These are phyloP conservation scores for Microbotryum intermedium DNA, from an alignment of 1,284 basidiomycete genomes.

Conservation along the genomic window DNA sequence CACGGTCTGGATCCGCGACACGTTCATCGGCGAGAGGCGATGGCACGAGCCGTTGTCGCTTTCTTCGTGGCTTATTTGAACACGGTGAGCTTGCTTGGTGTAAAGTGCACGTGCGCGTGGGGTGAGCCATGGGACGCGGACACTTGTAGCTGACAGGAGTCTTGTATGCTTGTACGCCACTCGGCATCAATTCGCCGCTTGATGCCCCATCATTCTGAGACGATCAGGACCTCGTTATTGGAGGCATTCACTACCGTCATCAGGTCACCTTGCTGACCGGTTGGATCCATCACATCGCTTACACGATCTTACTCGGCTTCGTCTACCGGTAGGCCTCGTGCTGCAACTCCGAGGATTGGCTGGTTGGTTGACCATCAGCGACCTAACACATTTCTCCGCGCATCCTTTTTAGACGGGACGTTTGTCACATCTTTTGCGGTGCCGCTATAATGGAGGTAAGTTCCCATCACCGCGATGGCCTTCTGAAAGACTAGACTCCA, in stretches of 20 bases:
- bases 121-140: constrained; percentile 37
- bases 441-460: constrained; percentile 47
- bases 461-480: too few species aligned
- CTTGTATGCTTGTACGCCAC: constrained; percentile 39
- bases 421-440: constrained; percentile 48
- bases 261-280: constrained; percentile 50
- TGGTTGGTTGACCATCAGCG: too few species aligned
- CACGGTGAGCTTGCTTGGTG: constrained; percentile 38
- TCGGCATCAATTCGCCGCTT: neutral
- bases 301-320: constrained; percentile 48
- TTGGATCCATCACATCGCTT: constrained; percentile 54
- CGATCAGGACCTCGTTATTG: constrained; percentile 42
- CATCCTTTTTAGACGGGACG: constrained; percentile 39
- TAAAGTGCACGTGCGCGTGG: constrained; percentile 32
- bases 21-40: constrained; percentile 29
- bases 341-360: too few species aligned
- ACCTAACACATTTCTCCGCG: too few species aligned
- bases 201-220: constrained; percentile 12
- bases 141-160: constrained; percentile 51
- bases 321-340: constrained; percentile 19
- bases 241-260: constrained; percentile 42
- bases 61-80: constrained; percentile 39
- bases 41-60: constrained; percentile 31
- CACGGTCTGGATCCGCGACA: constrained; percentile 34
- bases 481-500: neutral